These are phyloP conservation scores for Neoascochyta sp. DNA, from an alignment of 2,329 filamentous ascomycete genomes.

Conservation along the genomic window DNA sequence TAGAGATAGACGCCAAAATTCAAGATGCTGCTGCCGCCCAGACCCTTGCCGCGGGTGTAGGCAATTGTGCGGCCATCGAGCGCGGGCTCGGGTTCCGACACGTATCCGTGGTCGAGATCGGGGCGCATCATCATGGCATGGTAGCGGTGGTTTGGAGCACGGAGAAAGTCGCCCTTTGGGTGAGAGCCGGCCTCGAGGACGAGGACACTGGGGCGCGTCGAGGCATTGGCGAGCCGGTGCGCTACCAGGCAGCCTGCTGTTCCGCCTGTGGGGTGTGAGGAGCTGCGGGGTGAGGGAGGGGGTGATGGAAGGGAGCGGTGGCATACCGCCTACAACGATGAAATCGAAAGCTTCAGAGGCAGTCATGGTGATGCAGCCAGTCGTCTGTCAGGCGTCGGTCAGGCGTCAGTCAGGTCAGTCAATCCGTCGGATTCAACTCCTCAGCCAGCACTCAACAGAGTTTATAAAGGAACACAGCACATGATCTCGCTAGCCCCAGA, in stretches of 20 bases:
- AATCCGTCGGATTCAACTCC: no score
- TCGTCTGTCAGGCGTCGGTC: no score
- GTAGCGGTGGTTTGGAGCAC: slow-evolving; percentile 55
- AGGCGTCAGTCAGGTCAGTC: no score
- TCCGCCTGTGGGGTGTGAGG: slow-evolving; percentile 45
- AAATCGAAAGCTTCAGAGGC: slow-evolving; percentile 42
- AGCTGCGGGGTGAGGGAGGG: background rate
- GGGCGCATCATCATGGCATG: slow-evolving; percentile 41
- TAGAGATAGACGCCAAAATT: slow-evolving; percentile 43
- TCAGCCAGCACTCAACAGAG: no score
- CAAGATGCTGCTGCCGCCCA: slow-evolving; percentile 49
- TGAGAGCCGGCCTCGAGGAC: slow-evolving; percentile 61
- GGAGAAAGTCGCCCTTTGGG: slow-evolving; percentile 40
- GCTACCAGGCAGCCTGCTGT: slow-evolving; percentile 59
- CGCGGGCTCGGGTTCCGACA: slow-evolving; percentile 29
- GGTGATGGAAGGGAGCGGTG: background rate
- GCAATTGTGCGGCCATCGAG: slow-evolving; percentile 42
- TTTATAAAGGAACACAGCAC: no score
- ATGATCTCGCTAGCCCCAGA: no score
- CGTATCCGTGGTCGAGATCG: slow-evolving; percentile 51
- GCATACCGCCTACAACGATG: slow-evolving; percentile 42
- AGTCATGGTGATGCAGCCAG: no score
- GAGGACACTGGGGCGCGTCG: slow-evolving; percentile 52
- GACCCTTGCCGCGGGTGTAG: slow-evolving; percentile 48
- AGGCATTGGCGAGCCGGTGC: slow-evolving; percentile 47